Evolutionary conservation across 768 basidiomycete species (phyloP), one percentile per base, ranked within the genome.

Genomic region (Tricholoma flavovirens): DNA sequence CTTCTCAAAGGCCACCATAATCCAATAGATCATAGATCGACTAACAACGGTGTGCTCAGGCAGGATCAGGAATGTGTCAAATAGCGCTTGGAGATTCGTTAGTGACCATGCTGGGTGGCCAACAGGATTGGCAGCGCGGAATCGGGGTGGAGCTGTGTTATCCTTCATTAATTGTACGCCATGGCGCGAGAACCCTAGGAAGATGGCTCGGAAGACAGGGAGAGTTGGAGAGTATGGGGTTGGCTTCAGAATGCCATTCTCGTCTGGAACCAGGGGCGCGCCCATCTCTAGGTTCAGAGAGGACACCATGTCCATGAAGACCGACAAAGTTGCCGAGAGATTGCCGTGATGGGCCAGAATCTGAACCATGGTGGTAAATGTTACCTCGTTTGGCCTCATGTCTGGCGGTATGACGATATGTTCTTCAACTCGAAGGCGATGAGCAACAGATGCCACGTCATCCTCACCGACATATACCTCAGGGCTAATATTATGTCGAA

Each of bases 141-240:
- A 26, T 55, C n/a, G 54, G 9, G 38, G 52, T 29, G 36, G 54
- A 42, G 10, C 53, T 11, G 53, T 35, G 12, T 42, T 46, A 36
- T 58, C 42, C 54, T 33, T 15, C 3, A 45, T 54, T 42, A 68
- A 64, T 6, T 67, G 62, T 32, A 70, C 59, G 36, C 80, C 88
- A 60, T 88, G 83, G 10, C 79, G 80, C 6, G 76, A 73, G 66
- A 91, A 93, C 1, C 88, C 90, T 15, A 87, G 76, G 64, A 94
- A 92, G 38, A 94, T 66, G 15, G 81, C 81, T 19, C 88, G 82
- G 67, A 86, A 93, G 30, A 83, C 73, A 19, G 78, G 69, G 48
- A 81, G 64, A 1, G 75, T 80, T 2, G 81, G 81, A 22, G 64
- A 67, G 54, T 76, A 79, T 7, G 64, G 63, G 10, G 55, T 56